phyloP scores from a whole-genome alignment of 495 filamentous ascomycete species.

The Penicillium angulare region DNA sequence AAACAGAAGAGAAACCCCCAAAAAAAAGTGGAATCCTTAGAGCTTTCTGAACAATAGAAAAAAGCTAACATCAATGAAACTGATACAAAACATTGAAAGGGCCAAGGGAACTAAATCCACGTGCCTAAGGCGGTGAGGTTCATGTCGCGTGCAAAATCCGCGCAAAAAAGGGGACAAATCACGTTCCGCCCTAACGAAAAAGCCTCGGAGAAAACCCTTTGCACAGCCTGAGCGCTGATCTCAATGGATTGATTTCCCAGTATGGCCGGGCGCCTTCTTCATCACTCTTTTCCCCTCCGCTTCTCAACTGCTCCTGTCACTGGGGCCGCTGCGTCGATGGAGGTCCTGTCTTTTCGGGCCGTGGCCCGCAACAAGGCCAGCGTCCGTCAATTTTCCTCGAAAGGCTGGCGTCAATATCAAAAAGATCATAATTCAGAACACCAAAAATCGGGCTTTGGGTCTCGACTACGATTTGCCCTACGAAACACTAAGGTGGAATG shows the following conservation, averaged over 20 bases:
- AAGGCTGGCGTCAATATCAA: conserved; percentile 36
- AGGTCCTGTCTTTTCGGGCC: conserved; percentile 42
- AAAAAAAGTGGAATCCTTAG: too few relatives aligned
- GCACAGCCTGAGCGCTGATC: background rate
- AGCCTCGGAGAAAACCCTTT: background rate
- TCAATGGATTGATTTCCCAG: conserved; percentile 31
- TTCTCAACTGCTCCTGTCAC: conserved; percentile 29
- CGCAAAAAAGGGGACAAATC: background rate
- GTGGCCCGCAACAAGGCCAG: conserved; percentile 33
- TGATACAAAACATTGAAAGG: too few relatives aligned
- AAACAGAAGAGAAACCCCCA: too few relatives aligned
- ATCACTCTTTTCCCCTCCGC: conserved; percentile 25
- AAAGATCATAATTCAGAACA: conserved; percentile 36
- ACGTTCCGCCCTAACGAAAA: background rate
- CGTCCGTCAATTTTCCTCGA: conserved; percentile 44
- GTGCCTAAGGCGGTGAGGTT: background rate
- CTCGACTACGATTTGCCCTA: conserved; percentile 60
- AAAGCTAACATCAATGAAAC: too few relatives aligned
- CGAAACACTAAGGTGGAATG: conserved; percentile 80
- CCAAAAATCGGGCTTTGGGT: conserved; percentile 60
- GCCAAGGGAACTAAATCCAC: too few relatives aligned
- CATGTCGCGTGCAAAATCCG: background rate
- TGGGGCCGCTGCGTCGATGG: conserved; percentile 31
- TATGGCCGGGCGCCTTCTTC: conserved; percentile 42
- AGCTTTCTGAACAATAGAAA: too few relatives aligned